Base-by-base conservation (phyloP, 2,329 filamentous ascomycete genomes). In the Ilyonectria destructans region DNA sequence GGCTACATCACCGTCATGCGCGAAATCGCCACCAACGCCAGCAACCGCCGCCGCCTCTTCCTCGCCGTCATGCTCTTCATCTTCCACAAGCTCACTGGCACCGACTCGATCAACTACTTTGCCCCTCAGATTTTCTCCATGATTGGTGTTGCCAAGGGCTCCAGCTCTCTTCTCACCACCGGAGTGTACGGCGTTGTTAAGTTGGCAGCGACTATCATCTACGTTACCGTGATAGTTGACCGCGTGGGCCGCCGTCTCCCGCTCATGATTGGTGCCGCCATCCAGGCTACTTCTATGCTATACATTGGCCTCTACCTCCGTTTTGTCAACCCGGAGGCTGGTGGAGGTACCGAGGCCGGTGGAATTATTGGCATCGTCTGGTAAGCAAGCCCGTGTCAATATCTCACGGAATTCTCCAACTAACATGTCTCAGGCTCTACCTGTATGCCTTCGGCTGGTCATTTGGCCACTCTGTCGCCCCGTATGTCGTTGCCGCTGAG, bases 181-280 rank as follows among this genome's bases (percentile, higher is more conserved):
- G 76, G 65, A 48, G 69, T 74, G n/a, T 73, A 71, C 31, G 72
- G 72, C 35, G 57, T 74, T 35, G 71, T 74, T 62, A 74, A 78
- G 67, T 51, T 78, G 23, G 66, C 68, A 37, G 68, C 74, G 10
- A 71, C 72, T 5, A 60, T 77, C 19, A 45, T 74, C 54, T 77
- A 74, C 64, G 76, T 75, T 6, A 64, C 84, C 49, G 74, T 81
- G 72, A 62, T 80, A 69, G 67, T 79, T 33, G 65, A 80, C 61
- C 67, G 78, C 46, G 68, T 80, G 37, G 72, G 80, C n/a, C 74
- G 70, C 26, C 71, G 76, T 17, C 77, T 73, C 58, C 74, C 78
- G 46, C 60, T 79, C 59, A 67, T 77, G 48, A 58, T 72, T 31
- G 74, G 74, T 8, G 73, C 74, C 8, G 37, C 70, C 19, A 59